A percentile compares a stretch with the other conserved stretches of the same genome.
phyloP scores from a whole-genome alignment of 768 basidiomycete genomes.

The Dacryopinax primogenitus region DNA sequence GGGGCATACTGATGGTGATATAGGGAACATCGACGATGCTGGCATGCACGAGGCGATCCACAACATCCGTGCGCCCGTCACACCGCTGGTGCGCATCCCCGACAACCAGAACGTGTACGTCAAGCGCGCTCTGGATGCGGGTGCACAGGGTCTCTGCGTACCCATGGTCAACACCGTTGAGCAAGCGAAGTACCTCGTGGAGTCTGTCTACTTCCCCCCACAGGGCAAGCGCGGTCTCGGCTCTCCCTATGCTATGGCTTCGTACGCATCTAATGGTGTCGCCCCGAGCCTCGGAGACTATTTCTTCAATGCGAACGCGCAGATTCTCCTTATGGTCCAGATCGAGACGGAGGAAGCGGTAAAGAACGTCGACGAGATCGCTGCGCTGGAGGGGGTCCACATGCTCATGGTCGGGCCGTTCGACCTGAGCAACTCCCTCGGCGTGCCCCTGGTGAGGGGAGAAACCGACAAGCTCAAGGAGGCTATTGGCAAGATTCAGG shows the following conservation, averaged over 20 bases:
- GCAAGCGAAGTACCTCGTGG: conserved; percentile 25
- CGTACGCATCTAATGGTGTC: conserved; percentile 19
- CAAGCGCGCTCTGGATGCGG: conserved; percentile 29
- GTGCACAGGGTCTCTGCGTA: conserved; percentile 28
- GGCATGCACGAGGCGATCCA: conserved; percentile 21
- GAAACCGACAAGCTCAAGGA: conserved; percentile 24
- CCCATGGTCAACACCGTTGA: conserved; percentile 27
- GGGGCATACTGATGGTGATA: too few species aligned
- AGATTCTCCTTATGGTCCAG: conserved; percentile 47
- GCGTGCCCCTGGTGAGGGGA: conserved; percentile 20
- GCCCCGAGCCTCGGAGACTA: conserved; percentile 24
- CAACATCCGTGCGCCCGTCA: conserved; percentile 20
- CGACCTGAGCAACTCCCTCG: conserved; percentile 26
- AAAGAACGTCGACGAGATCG: conserved; percentile 47
- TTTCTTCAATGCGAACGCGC: conserved; percentile 38
- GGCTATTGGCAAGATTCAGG: conserved; percentile 25
- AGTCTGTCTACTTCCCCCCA: conserved; percentile 26
- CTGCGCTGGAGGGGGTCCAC: conserved; percentile 44
- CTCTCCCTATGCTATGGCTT: conserved; percentile 25
- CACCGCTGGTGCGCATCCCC: conserved; percentile 28
- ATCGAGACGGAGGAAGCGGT: conserved; percentile 53
- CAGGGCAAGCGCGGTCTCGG: conserved; percentile 27
- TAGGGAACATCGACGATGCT: conserved; percentile 18
- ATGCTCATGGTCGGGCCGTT: conserved; percentile 29
- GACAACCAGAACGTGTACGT: conserved; percentile 25